phyloP scores from a whole-genome alignment of 345 rosid species.

The Laguncularia racemosa region DNA sequence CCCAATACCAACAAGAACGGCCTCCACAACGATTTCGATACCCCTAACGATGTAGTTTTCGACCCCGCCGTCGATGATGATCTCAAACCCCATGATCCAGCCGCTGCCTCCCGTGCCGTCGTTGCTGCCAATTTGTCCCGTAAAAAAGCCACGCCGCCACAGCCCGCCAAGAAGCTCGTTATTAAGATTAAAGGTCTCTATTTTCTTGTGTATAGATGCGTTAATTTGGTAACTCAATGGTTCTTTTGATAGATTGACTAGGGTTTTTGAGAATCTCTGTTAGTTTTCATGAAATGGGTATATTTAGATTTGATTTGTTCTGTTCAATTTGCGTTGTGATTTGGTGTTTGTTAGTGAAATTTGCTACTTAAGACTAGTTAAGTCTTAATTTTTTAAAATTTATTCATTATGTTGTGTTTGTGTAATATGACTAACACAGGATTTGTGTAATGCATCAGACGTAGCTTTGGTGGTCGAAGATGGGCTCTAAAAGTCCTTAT shows the following conservation, averaged over 20 bases:
- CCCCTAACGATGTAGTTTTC: conserved; percentile 31
- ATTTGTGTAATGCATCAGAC: no score
- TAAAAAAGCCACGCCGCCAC: conserved; percentile 79
- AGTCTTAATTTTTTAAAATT: no score
- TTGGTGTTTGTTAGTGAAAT: no score
- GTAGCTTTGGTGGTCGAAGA: no score
- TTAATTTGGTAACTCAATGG: neutral
- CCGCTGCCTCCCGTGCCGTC: conserved; percentile 12
- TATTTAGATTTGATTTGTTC: no score
- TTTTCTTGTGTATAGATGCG: neutral
- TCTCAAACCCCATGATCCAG: conserved; percentile 33
- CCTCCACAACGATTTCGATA: conserved; percentile 29
- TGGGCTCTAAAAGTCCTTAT: no score
- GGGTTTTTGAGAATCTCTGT: neutral
- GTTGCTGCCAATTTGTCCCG: conserved; percentile 74
- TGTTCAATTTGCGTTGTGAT: no score
- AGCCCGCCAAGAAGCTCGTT: conserved; percentile 81
- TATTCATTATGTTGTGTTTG: no score
- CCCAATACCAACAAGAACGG: conserved; percentile 38
- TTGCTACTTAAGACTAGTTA: no score
- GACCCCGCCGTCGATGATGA: conserved; percentile 58
- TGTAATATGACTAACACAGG: no score
- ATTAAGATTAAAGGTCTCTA: conserved; percentile 72
- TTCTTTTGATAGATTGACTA: neutral
- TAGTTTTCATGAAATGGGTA: neutral